Evolutionary conservation across 257 asterid genomes (phyloP).

Genomic region (Linderniella brevidens): DNA sequence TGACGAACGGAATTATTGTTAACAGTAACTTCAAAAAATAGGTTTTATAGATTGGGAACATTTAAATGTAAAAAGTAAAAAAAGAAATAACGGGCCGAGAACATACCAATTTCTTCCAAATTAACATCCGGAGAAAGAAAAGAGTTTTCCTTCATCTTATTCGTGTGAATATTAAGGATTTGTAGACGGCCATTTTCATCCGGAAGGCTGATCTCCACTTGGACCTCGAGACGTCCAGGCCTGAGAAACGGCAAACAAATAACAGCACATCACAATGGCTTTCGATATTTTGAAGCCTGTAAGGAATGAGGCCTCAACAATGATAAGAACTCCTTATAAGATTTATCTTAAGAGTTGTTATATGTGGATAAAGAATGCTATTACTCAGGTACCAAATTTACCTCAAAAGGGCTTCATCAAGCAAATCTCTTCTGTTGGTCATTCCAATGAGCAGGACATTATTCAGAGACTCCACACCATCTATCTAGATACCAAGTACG

Average conservation of each 20-base stretch:
- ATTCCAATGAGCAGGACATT: slow-evolving; percentile 97
- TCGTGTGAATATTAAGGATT: slow-evolving; percentile 94
- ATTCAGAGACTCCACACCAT: slow-evolving; percentile 97
- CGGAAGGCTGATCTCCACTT: slow-evolving; percentile 98
- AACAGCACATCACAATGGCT: slow-evolving; percentile 7
- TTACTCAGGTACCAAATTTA: slow-evolving; percentile 16
- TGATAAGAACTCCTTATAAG: too few species aligned
- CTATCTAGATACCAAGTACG: slow-evolving; percentile 36
- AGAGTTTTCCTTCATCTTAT: slow-evolving; percentile 91
- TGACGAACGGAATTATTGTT: too few species aligned
- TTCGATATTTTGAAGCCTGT: neutral
- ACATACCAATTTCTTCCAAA: slow-evolving; percentile 86
- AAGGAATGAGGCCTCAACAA: too few species aligned
- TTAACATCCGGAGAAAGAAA: slow-evolving; percentile 88
- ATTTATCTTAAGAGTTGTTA: too few species aligned
- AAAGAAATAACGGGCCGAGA: slow-evolving; percentile 7
- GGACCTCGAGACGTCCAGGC: slow-evolving; percentile 99
- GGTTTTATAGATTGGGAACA: neutral
- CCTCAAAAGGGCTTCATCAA: slow-evolving; percentile 99
- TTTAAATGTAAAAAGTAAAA: neutral
- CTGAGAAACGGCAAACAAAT: slow-evolving; percentile 24
- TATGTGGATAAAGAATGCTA: too few species aligned
- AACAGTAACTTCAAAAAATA: too few species aligned
- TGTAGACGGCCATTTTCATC: slow-evolving; percentile 97
- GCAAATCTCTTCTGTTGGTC: slow-evolving; percentile 96